A percentile compares a stretch with the other conserved stretches of the same genome.
Conservation (phyloP, 257 asterid species). For the Handroanthus guayacan region DNA sequence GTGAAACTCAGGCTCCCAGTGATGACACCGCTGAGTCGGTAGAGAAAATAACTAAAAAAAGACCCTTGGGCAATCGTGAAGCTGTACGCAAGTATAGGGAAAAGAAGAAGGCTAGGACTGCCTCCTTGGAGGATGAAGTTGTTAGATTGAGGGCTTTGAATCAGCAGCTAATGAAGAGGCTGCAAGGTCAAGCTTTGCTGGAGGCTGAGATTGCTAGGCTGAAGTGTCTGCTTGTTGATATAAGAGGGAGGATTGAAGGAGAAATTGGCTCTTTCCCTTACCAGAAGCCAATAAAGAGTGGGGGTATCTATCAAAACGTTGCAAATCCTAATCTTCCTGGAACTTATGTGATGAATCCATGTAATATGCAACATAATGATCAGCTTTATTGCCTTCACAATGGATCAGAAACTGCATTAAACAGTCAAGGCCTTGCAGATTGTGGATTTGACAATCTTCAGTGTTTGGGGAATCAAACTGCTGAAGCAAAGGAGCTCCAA, state of each 20-base stretch:
- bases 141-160: conserved; percentile 74
- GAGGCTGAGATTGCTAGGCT: conserved; percentile 96
- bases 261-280: conserved; percentile 97
- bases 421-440: conserved; percentile 56
- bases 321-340: conserved; percentile 58
- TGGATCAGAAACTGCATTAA: conserved; percentile 66
- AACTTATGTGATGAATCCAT: conserved; percentile 74
- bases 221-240: conserved; percentile 94
- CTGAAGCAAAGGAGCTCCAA: conserved; percentile 50
- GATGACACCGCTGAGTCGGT: conserved; percentile 94
- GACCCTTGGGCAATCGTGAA: conserved; percentile 88
- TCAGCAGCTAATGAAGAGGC: conserved; percentile 88
- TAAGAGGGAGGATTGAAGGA: conserved; percentile 96
- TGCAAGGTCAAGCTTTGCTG: conserved; percentile 82
- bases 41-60: conserved; percentile 71
- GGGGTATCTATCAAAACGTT: conserved; percentile 52
- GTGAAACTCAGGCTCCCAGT: conserved; percentile 66
- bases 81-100: conserved; percentile 98
- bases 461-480: conserved; percentile 60
- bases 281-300: conserved; percentile 73
- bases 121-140: conserved; percentile 92
- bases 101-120: conserved; percentile 92
- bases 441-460: conserved; percentile 70
- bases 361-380: conserved; percentile 79
- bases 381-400: conserved; percentile 83